A percentile compares a stretch with the other conserved stretches of the same genome.
Conservation (phyloP, 2,329 filamentous ascomycete species). For the Colletotrichum falcatum region DNA sequence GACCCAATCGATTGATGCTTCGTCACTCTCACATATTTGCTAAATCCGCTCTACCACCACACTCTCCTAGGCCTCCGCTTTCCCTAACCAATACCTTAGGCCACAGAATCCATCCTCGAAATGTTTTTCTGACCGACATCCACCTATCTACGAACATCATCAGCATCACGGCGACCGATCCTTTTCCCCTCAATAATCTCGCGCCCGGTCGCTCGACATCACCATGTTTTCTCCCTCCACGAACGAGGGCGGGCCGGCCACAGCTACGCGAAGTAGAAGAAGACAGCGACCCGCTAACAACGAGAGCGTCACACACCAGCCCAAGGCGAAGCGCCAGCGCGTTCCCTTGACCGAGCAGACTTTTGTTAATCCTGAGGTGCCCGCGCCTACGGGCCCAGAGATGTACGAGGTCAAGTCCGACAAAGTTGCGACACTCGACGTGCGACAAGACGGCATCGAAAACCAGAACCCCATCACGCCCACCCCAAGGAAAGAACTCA, state of each 20-base stretch:
- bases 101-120: constrained; percentile 40
- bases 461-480: constrained; percentile 49
- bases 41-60: constrained; percentile 39
- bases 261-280: constrained; percentile 70
- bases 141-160: constrained; percentile 26
- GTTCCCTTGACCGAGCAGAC: constrained; percentile 69
- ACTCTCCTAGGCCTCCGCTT: constrained; percentile 33
- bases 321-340: constrained; percentile 73
- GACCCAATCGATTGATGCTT: constrained; percentile 46
- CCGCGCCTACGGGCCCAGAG: constrained; percentile 54
- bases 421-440: constrained; percentile 59
- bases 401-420: constrained; percentile 68
- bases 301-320: constrained; percentile 66
- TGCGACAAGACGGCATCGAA: constrained; percentile 62
- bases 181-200: constrained; percentile 5
- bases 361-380: constrained; percentile 63
- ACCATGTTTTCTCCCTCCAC: constrained; percentile 71
- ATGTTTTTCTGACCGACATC: constrained; percentile 39
- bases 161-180: constrained; percentile 35
- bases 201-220: constrained; percentile 40
- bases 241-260: constrained; percentile 65
- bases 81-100: constrained; percentile 27
- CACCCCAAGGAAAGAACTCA: constrained; percentile 64
- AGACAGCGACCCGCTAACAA: constrained; percentile 70
- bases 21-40: constrained; percentile 43